Evolutionary conservation across 2,329 filamentous ascomycete genomes (phyloP), one percentile per base, ranked within the genome.

Genomic region (Epichloe glyceriae): DNA sequence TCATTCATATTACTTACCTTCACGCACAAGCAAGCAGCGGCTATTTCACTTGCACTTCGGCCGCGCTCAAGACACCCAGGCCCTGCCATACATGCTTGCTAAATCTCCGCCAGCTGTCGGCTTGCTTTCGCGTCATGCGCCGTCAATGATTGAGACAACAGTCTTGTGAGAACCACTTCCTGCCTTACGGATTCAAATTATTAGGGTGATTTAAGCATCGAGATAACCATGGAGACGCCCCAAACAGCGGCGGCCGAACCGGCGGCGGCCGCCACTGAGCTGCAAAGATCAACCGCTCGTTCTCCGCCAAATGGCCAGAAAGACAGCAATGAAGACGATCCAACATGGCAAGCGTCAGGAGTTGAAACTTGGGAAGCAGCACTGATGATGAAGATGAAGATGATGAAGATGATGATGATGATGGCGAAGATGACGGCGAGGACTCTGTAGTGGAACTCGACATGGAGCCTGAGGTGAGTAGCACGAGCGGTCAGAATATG

Each of bases 301-400:
- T 30, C 39, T 15, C 37, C 37, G 22, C 12, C 19, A 3, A 35
- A 6, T 22, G 10, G 20, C 15, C 5, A 20, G 17, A 26, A 14
- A 26, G 42, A 37, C 12, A 22, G 26, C 5, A 19, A 10, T 12
- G 43, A 15, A 6, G 49, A n/a, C 2, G 41, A 45, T 34, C 7
- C 26, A 14, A 17, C 22, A 19, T 45, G 41, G 42, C n/a, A 45
- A 12, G 19, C 33, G 19, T 17, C 33, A 14, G 41, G 41, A 37
- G 42, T 50, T n/a, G 49, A 50, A 19, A 40, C 41, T 2, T 50
- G 49, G 41, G 42, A 14, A 50, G 49, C 14, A 50, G 49, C 49
- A 40, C 41, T 19, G 47, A 30, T 15, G 49, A 50, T 12, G 35
- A 39, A 2, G 45, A 47, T 10, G 35, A 38, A 17, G 45, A 44